Conservation (phyloP, 1,284 basidiomycete species). For the Anthracocystis setariae region DNA sequence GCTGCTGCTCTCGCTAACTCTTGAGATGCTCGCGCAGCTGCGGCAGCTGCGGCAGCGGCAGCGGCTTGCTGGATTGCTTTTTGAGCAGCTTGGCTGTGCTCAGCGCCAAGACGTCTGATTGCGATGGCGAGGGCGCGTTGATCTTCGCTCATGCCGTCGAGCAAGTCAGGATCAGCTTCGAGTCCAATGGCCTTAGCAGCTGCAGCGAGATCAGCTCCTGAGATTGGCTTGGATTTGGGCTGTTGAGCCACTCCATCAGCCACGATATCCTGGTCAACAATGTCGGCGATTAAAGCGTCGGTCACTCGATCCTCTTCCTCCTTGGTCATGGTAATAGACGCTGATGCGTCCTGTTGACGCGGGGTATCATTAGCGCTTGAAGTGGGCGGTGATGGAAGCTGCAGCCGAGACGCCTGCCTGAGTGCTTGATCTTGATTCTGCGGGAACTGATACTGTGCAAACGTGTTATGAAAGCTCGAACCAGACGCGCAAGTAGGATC, state of each 20-base stretch:
- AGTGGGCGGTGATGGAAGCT: neutral
- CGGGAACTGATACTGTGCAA: constrained; percentile 46
- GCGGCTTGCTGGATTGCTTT: constrained; percentile 50
- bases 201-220: constrained; percentile 44
- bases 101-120: constrained; percentile 44
- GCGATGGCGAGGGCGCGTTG: constrained; percentile 53
- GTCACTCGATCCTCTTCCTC: constrained; percentile 46
- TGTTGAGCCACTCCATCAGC: neutral
- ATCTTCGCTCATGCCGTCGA: constrained; percentile 43
- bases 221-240: constrained; percentile 17
- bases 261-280: constrained; percentile 11
- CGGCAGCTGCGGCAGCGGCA: constrained; percentile 25
- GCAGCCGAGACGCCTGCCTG: constrained; percentile 9
- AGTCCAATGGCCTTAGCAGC: constrained; percentile 54
- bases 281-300: constrained; percentile 33
- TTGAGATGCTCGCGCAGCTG: constrained; percentile 38
- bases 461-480: constrained; percentile 41
- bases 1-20: constrained; percentile 40
- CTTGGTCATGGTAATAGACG: constrained; percentile 15
- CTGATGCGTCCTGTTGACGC: neutral
- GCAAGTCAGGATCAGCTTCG: constrained; percentile 46
- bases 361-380: neutral
- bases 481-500: constrained; percentile 4
- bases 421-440: constrained; percentile 33
- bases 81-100: constrained; percentile 37